phyloP scores from a whole-genome alignment of 192 early-diverging fungal genomes.

The Chytriomyces hyalinus region DNA sequence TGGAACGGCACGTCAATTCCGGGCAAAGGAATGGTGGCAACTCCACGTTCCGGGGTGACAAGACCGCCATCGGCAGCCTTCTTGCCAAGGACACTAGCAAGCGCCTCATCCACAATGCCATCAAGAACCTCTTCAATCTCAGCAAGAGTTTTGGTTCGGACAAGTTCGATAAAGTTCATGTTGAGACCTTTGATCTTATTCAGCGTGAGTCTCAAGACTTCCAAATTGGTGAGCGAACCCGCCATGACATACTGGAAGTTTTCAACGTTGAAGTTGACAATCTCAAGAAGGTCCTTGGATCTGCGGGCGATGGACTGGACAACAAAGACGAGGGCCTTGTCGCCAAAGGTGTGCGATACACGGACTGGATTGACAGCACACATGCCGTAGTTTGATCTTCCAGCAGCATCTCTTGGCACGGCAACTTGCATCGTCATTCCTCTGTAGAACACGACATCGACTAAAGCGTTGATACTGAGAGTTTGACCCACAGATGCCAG shows the following conservation, averaged over 20 bases:
- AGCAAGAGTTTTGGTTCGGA: constrained; percentile 81
- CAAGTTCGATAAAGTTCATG: constrained; percentile 84
- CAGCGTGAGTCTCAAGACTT: constrained; percentile 79
- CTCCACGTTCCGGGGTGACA: constrained; percentile 81
- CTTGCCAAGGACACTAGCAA: constrained; percentile 72
- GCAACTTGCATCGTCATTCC: constrained; percentile 98
- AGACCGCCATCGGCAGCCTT: constrained; percentile 61
- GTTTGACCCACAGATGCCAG: constrained; percentile 88
- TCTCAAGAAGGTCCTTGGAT: constrained; percentile 83
- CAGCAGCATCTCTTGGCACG: constrained; percentile 76
- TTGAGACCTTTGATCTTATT: constrained; percentile 87
- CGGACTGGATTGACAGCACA: constrained; percentile 91
- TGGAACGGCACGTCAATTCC: constrained; percentile 99
- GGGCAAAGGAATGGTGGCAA: constrained; percentile 86
- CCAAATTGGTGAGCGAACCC: constrained; percentile 81
- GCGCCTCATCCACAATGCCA: constrained; percentile 74
- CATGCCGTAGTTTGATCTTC: constrained; percentile 94
- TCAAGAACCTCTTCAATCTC: constrained; percentile 82
- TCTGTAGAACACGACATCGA: constrained; percentile 94
- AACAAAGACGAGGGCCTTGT: constrained; percentile 82
- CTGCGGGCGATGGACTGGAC: constrained; percentile 81
- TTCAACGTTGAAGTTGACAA: constrained; percentile 98
- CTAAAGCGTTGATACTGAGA: constrained; percentile 78
- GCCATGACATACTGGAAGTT: constrained; percentile 96
- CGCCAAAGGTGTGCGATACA: constrained; percentile 80